Evolutionary conservation across 1,139 yeast genomes (phyloP), one percentile per base, ranked within the genome.

Genomic region (Wickerhamomyces sp.): DNA sequence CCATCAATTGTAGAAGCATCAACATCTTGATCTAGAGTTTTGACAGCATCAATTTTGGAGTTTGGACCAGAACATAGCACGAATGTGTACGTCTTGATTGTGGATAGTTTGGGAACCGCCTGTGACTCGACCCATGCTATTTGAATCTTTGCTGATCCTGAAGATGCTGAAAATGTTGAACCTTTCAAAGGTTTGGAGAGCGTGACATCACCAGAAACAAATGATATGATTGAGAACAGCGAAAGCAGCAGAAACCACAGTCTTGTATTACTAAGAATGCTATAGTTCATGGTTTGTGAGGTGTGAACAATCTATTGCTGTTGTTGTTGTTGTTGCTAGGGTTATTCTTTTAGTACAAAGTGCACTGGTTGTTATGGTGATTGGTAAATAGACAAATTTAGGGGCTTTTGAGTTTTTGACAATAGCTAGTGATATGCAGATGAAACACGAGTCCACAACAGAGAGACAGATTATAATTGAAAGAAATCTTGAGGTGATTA

Each of bases 41-140:
- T 45, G 33, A 77, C 63, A 49, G 78, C 66, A 36, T 69, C 57
- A 44, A 81, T 72, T 7, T 65, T 56, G 17, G 56, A 28, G 54
- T 78, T 74, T 18, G 80, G 62, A 17, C 96, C 96, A 2, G 88
- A 75, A 63, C 94, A 81, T 41, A 90, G 65, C 24, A 67, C 61
- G 42, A 90, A 67, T 2, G 81, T 67, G 46, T 74, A 78, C 0
- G 64, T 46, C 5, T 61, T 47, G 25, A 77, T 72, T 12, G 74
- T 67, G 2, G 54, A 38, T 36, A 83, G 56, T 1, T 68, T 48
- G 2, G 85, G 87, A 5, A 53, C 51, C 14, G 65, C 59, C 21
- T 68, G 73, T 38, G 68, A 68, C 49, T 86, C 92, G 6, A 63
- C 59, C 95, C 96, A 89, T 26, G 63, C 49, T 29, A 90, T 47